Evolutionary conservation across 331 rosid species (phyloP), one percentile per base, ranked within the genome.

Genomic region (Saraca asoca): DNA sequence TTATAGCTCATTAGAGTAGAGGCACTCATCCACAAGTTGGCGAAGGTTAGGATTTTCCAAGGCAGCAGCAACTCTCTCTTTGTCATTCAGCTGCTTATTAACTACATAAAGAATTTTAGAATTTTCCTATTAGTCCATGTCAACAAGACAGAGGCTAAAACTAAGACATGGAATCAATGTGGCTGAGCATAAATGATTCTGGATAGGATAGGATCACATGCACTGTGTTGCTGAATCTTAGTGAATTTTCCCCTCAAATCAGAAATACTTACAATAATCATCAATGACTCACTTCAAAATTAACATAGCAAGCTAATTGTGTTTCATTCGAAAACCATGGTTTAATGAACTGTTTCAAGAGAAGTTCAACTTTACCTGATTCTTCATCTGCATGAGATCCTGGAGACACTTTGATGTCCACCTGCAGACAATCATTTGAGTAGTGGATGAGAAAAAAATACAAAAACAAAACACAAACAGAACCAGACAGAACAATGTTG

Each of bases 361-460:
- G 17, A 17, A 18, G 48, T 61, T 52, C 17, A 52, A 69, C 37
- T 67, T 78, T 41, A 93, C 97, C 97, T 56, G 97, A 90, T 63
- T 87, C 96, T 81, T 93, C 97, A 54, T 83, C 62, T 7, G 98
- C 96, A 76, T 93, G 98, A 61, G 98, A 93, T 78, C 98, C 98
- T 2, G 96, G 91, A 78, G 87, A 82, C 56, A 93, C 98, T 79
- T 90, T 90, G 76, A 93, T 93, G 76, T 93, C 98, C 82, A 90
- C 98, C 98, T 90, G 80, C 81, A 51, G 58, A 71, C 57, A 66
- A 55, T 19, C 56, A 72, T 66, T 64, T 69, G 65, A 58, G 41
- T 51, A 62, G 64, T 49, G 70, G 55, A 50, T 63, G 17, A 72
- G 68, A 60, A 63, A 54, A 24, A n/a, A n/a, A n/a, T n/a, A 24